Conservation (phyloP, 768 basidiomycete species). For the Galerina marginata region DNA sequence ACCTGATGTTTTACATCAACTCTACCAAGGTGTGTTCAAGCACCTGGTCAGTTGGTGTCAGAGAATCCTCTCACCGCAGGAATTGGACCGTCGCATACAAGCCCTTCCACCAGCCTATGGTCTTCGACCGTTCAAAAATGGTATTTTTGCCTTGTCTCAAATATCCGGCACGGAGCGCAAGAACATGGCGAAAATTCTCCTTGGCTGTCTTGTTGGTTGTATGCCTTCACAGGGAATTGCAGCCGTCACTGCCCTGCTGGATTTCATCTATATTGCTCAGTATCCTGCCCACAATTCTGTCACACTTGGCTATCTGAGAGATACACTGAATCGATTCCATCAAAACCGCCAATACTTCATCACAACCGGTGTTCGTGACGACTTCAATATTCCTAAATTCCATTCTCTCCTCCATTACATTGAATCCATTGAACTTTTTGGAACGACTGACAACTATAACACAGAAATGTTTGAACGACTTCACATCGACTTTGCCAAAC, state of each 20-base stretch:
- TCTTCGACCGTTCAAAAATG: constrained; percentile 43
- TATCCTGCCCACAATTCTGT: constrained; percentile 23
- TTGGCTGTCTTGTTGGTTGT: constrained; percentile 31
- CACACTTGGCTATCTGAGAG: constrained; percentile 22
- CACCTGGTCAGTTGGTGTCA: constrained; percentile 20
- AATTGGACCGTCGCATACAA: constrained; percentile 28
- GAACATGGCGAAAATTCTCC: constrained; percentile 37
- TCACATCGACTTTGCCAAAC: constrained; percentile 45
- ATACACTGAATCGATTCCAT: constrained; percentile 21
- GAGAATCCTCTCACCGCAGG: not conserved
- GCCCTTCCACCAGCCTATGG: constrained; percentile 37
- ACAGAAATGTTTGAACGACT: constrained; percentile 38
- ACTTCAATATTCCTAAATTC: constrained; percentile 39
- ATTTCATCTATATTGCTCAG: constrained; percentile 37
- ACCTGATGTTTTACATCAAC: constrained; percentile 25
- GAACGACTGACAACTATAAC: constrained; percentile 35
- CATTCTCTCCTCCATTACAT: constrained; percentile 22
- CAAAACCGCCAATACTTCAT: constrained; percentile 21
- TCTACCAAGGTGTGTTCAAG: constrained; percentile 27
- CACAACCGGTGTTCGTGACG: constrained; percentile 17
- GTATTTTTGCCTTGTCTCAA: constrained; percentile 44
- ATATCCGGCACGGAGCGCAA: constrained; percentile 46
- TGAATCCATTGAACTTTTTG: constrained; percentile 29
- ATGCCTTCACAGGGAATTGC: constrained; percentile 15
- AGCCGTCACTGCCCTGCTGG: constrained; percentile 28